Evolutionary conservation across 2,329 filamentous ascomycete genomes (phyloP), one percentile per base, ranked within the genome.

Genomic region (Fusarium pseudonygamai): DNA sequence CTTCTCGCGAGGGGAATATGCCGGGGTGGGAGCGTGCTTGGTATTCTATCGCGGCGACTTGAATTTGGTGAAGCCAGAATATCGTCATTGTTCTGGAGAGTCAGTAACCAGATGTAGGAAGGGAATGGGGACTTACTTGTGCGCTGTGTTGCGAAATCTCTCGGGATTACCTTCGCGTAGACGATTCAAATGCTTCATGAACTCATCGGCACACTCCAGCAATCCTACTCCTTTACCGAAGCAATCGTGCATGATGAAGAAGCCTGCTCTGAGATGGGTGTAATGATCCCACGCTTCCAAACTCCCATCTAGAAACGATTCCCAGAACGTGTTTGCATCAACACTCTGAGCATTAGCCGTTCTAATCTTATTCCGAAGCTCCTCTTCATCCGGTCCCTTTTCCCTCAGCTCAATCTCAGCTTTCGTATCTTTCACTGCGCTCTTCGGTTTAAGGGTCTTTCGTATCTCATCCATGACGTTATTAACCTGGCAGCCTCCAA

Each of bases 21-120:
- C 39, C 32, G 18, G 56, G 28, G 32, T 34, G 32, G 4, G 69
- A 58, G 13, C 67, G 53, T 7, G 74, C 55, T 46, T 77, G 75
- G 55, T 78, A 78, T 16, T 72, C 69, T 4, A 79, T 63, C 13
- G 80, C 73, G 4, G 81, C 78, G 6, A 79, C 58, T 22, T 80
- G 79, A 2, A 83, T 78, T n/a, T 80, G 79, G 26, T 80, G 71
- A 6, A 83, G 73, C 78, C 81, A 82, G 52, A 83, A 83, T 7
- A 78, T 66, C 0, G 81, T 82, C 78, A 82, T 79, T 4, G 79
- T 80, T 7, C 78, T 80, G 5, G 5, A 13, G 40, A 12, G 5
- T 68, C 4, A 63, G 36, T 22, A 0, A 10, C 1, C 2, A 6
- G n/a, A 6, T 5, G 15, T 3, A 1, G 13, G 4, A 12, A 0